phyloP scores from a whole-genome alignment of 441 rosid species.

The Manihot esculenta region DNA sequence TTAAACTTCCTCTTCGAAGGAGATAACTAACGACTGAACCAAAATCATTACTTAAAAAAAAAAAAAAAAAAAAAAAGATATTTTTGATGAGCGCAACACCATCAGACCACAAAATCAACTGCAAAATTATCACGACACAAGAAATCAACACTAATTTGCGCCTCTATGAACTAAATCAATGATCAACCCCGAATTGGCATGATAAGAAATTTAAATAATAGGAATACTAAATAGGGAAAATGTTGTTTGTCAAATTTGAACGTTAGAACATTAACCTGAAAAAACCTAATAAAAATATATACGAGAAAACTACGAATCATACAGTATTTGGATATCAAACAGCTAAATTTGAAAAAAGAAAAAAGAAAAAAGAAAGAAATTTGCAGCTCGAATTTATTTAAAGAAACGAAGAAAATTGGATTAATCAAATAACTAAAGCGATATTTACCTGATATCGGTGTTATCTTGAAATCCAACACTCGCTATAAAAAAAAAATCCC shows the following conservation, averaged over 20 bases:
- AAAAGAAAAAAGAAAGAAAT: not conserved
- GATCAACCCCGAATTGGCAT: not conserved
- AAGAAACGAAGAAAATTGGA: not conserved
- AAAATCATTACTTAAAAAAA: not conserved
- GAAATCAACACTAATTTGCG: not conserved
- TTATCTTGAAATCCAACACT: not conserved
- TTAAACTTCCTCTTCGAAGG: not conserved
- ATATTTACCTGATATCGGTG: conserved; percentile 9
- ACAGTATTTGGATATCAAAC: not conserved
- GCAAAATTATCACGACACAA: not conserved
- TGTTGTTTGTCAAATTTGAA: not conserved
- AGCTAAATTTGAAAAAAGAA: too few species aligned
- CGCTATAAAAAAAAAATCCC: not conserved
- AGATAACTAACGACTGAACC: not conserved
- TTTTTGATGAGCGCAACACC: not conserved
- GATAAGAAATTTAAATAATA: not conserved
- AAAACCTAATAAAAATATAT: not conserved
- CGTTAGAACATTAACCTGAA: not conserved
- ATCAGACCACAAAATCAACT: not conserved
- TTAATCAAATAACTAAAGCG: not conserved
- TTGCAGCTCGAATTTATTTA: not conserved
- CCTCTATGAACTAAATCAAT: not conserved
- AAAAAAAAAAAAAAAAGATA: not conserved
- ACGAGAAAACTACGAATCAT: not conserved
- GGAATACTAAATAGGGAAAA: not conserved